Evolutionary conservation across 176 grass and related monocot species (phyloP), one percentile per base, ranked within the genome.

Genomic region (Hordeum vulgare): DNA sequence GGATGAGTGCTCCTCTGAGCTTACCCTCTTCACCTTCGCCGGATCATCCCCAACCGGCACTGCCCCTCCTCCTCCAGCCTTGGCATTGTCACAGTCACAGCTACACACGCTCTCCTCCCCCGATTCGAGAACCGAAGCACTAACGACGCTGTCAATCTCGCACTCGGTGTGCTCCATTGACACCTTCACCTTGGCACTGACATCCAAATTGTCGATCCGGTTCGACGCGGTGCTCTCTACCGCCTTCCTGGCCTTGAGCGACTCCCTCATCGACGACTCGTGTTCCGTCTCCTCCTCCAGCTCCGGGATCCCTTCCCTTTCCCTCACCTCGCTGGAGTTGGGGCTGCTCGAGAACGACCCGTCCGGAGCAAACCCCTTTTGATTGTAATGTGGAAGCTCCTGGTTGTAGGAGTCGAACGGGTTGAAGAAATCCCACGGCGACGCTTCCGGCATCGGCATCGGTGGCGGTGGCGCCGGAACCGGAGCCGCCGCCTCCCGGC

Each of bases 251-350:
- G 80, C 84, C 41, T 86, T 90, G 7, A 47, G 56, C 5, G 87
- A 84, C 44, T 76, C 88, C 86, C 87, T 83, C 73, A 91, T 81
- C 0, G 86, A 91, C 0, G 86, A 49, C 85, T 97, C 95, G 13
- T 77, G 86, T 49, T 97, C 94, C 9, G 94, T 94, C 68, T 97
- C 94, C 81, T 97, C 94, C 72, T 97, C 95, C 64, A 97, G 80
- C 72, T 97, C 92, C 47, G 95, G 95, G 45, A 97, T 97, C 24
- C 92, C 95, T 79, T 97, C 95, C 72, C 90, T 90, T 63, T 94
- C 92, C 75, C 95, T 90, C 36, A 97, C 86, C 84, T 97, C 95
- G 49, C 92, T 94, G 3, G 92, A 94, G 74, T 94, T 97, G 15
- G 92, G 88, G 74, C 92, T 97, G 33, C 92, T 97, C 33, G 88